A percentile compares a stretch with the other conserved stretches of the same genome.
Evolutionary conservation across 257 asterid genomes (phyloP).

Genomic region (Jacaranda copaia): DNA sequence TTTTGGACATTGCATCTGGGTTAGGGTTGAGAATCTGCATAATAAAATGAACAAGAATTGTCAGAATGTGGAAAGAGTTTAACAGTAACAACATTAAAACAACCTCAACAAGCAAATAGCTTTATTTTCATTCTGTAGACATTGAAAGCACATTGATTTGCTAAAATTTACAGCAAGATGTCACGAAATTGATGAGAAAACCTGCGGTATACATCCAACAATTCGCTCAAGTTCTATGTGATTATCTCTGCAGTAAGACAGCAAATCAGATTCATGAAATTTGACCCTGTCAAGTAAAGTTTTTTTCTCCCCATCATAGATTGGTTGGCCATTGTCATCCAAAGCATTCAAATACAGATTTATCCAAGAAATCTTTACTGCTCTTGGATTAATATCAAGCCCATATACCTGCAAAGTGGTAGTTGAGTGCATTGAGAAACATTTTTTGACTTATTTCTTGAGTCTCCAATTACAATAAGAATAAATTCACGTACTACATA

Average conservation of each 20-base stretch:
- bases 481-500: background rate
- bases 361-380: slow-evolving; percentile 96
- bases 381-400: slow-evolving; percentile 99
- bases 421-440: slow-evolving; percentile 37
- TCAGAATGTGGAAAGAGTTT: slow-evolving; percentile 24
- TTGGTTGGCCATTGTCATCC: slow-evolving; percentile 87
- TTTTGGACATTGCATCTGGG: slow-evolving; percentile 98
- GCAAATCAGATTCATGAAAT: slow-evolving; percentile 94
- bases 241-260: slow-evolving; percentile 89
- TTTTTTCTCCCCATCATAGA: slow-evolving; percentile 83
- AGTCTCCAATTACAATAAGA: slow-evolving; percentile 30
- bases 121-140: slow-evolving; percentile 9
- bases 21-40: slow-evolving; percentile 96
- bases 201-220: slow-evolving; percentile 99
- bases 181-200: slow-evolving; percentile 42
- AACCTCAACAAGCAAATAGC: slow-evolving; percentile 29
- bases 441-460: slow-evolving; percentile 14
- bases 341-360: slow-evolving; percentile 93
- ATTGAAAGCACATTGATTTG: slow-evolving; percentile 24
- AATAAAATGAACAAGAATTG: slow-evolving; percentile 16
- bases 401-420: slow-evolving; percentile 85
- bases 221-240: slow-evolving; percentile 91
- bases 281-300: slow-evolving; percentile 92
- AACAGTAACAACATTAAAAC: slow-evolving; percentile 15
- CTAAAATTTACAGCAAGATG: slow-evolving; percentile 27